A percentile compares a stretch with the other conserved stretches of the same genome.
phyloP scores from a whole-genome alignment of 129 eudicot genomes.

The Arctium minus region DNA sequence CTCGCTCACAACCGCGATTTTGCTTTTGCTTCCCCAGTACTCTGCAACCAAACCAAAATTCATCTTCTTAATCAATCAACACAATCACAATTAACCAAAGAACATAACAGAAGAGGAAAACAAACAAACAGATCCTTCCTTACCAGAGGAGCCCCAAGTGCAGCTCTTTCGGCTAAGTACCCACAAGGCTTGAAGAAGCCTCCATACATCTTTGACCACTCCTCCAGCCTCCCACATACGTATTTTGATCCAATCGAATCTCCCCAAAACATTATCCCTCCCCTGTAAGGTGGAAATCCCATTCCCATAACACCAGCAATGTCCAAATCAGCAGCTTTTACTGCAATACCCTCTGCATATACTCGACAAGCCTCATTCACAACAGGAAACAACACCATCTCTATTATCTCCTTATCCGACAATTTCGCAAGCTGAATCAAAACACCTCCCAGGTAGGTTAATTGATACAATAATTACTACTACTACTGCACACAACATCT shows the following conservation, averaged over 20 bases:
- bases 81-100: neutral
- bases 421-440: conserved; percentile 55
- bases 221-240: conserved; percentile 58
- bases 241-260: conserved; percentile 84
- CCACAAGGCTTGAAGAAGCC: conserved; percentile 86
- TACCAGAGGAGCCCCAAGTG: conserved; percentile 84
- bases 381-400: conserved; percentile 90
- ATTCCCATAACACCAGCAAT: conserved; percentile 89
- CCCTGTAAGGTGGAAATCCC: conserved; percentile 98
- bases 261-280: conserved; percentile 94
- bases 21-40: no score
- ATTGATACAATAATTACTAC: no score
- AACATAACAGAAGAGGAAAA: neutral
- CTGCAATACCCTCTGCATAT: conserved; percentile 85
- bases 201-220: conserved; percentile 73
- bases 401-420: conserved; percentile 85
- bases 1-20: neutral
- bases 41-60: neutral
- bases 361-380: conserved; percentile 94
- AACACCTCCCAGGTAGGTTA: neutral
- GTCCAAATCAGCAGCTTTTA: conserved; percentile 87
- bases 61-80: no score
- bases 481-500: no score
- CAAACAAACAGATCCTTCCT: neutral
- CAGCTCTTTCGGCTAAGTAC: conserved; percentile 69